Evolutionary conservation across 2,329 filamentous ascomycete species (phyloP).

Genomic region (Phaeosphaeriaceae sp.): DNA sequence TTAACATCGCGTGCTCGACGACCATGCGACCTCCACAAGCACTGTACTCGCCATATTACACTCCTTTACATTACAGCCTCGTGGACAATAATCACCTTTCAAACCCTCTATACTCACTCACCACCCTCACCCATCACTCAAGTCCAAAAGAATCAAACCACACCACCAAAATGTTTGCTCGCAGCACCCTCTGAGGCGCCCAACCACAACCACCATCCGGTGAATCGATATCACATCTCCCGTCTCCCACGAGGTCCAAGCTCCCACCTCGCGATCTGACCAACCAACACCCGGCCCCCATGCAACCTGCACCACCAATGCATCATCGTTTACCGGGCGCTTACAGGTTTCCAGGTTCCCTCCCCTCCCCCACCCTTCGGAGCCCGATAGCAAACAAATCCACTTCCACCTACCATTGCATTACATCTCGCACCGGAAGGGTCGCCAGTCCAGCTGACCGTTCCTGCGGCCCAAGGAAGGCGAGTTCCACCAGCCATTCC

Average conservation of each 20-base stretch:
- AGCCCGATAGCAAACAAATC: not conserved
- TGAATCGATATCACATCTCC: not conserved
- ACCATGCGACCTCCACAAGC: not conserved
- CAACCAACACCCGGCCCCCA: not conserved
- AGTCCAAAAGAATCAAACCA: not conserved
- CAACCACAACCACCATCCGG: not conserved
- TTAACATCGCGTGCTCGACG: not conserved
- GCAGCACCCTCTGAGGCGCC: not conserved
- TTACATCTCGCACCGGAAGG: not conserved
- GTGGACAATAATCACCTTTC: not conserved
- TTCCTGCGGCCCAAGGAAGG: constrained; percentile 10
- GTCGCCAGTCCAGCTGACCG: constrained; percentile 17
- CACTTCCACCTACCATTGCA: not conserved
- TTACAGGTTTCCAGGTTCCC: not conserved
- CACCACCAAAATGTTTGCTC: not conserved
- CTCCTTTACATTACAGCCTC: not conserved
- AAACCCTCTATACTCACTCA: not conserved
- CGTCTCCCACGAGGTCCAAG: not conserved
- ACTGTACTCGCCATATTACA: not conserved
- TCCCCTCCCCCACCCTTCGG: not conserved
- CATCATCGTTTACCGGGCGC: not conserved
- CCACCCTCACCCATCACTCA: not conserved
- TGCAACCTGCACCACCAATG: not conserved
- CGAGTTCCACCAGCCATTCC: constrained; percentile 11
- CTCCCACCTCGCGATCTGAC: not conserved